These are phyloP conservation scores for Blastobotrys malaysiensis DNA, from an alignment of 1,139 yeast genomes.

Conservation along the genomic window DNA sequence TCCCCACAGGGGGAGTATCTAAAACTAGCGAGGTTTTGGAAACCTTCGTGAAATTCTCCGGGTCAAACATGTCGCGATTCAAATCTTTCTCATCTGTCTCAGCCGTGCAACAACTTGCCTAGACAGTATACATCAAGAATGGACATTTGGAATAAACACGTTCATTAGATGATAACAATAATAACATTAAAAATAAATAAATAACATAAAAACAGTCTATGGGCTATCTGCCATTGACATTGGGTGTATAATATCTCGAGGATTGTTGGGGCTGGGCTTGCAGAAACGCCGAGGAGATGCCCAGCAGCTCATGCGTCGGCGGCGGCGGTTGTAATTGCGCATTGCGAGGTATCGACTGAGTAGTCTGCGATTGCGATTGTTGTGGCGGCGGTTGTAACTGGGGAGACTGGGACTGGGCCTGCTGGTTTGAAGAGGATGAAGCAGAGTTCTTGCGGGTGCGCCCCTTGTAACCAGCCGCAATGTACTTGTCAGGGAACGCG, in stretches of 20 bases:
- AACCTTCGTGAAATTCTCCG: neutral
- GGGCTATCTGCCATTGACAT: neutral
- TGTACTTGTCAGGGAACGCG: slow-evolving; percentile 41
- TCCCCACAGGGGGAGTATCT: neutral
- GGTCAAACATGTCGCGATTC: neutral
- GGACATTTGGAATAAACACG: neutral
- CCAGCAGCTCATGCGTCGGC: neutral
- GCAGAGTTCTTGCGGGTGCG: slow-evolving; percentile 15
- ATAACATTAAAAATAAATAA: too few relatives aligned
- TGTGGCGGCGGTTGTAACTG: too few relatives aligned
- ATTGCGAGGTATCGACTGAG: neutral
- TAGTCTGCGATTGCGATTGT: too few relatives aligned
- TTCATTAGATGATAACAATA: neutral
- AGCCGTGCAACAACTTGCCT: too few relatives aligned
- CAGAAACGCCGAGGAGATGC: neutral
- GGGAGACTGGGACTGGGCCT: neutral
- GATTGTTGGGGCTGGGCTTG: neutral
- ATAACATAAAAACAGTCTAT: neutral
- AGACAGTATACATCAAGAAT: too few relatives aligned
- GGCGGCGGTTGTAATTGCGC: neutral
- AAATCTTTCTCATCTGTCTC: neutral
- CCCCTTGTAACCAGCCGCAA: slow-evolving; percentile 42
- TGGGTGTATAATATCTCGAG: neutral
- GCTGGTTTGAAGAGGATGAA: neutral
- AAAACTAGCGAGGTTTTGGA: neutral